Percentiles rank a stretch among this genome's conserved stretches.
Conservation (phyloP, 2,329 filamentous ascomycete species). For the Botrytis sinoallii region DNA sequence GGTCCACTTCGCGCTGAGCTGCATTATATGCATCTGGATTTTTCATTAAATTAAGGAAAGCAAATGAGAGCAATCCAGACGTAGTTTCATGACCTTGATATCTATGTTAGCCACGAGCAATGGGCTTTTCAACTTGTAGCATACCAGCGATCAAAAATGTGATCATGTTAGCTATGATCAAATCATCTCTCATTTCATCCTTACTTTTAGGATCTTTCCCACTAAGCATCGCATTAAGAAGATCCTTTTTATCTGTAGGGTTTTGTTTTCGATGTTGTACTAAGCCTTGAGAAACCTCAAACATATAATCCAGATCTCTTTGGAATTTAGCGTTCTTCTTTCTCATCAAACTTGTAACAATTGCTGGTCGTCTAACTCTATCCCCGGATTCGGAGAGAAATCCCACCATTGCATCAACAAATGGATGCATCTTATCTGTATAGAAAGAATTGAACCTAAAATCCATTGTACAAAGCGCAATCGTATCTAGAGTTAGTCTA, state of each 20-base stretch:
- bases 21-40: constrained; percentile 46
- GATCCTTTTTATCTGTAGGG: constrained; percentile 57
- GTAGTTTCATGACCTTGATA: constrained; percentile 63
- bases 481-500: constrained; percentile 65
- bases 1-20: constrained; percentile 52
- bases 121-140: not conserved
- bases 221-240: constrained; percentile 65
- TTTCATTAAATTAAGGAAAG: constrained; percentile 50
- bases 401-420: constrained; percentile 64
- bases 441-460: constrained; percentile 73
- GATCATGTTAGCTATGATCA: constrained; percentile 65
- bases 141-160: constrained; percentile 58
- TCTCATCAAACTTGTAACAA: constrained; percentile 49
- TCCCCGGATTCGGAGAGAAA: constrained; percentile 56
- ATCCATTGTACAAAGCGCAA: constrained; percentile 56
- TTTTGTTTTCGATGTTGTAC: constrained; percentile 55
- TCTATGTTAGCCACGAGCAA: constrained; percentile 46
- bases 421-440: constrained; percentile 64
- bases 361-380: constrained; percentile 47
- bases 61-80: constrained; percentile 48
- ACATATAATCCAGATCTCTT: constrained; percentile 53
- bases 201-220: constrained; percentile 65
- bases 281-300: constrained; percentile 53
- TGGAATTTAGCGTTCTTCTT: constrained; percentile 46
- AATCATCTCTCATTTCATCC: constrained; percentile 55